Conservation (phyloP, 768 basidiomycete genomes). For the Cystobasidium ongulense region DNA sequence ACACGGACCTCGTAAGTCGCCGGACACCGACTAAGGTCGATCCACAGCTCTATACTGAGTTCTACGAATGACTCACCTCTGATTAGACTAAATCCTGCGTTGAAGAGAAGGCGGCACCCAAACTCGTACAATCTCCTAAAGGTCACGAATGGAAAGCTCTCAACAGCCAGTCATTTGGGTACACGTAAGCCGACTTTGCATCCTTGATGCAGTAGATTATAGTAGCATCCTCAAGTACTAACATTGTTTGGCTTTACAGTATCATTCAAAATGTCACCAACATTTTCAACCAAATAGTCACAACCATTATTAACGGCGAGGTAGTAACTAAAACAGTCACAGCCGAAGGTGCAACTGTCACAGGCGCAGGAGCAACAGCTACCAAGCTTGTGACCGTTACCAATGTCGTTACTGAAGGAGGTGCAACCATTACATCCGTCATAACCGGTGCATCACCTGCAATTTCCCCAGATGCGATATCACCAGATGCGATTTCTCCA, state of each 20-base stretch:
- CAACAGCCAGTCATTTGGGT: conserved; percentile 8
- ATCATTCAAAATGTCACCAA: conserved; percentile 31
- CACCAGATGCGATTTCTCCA: neutral
- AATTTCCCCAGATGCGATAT: neutral
- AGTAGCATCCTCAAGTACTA: neutral
- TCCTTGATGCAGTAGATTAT: neutral
- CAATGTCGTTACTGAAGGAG: neutral
- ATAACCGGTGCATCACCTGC: neutral
- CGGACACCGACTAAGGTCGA: no score
- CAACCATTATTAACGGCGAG: conserved; percentile 7
- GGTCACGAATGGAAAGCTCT: conserved; percentile 14
- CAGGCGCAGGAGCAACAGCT: neutral
- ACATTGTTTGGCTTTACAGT: neutral
- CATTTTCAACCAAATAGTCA: conserved; percentile 21
- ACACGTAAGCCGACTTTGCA: neutral
- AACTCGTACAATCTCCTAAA: neutral
- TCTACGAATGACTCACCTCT: neutral
- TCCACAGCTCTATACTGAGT: neutral
- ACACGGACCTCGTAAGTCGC: neutral
- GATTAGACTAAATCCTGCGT: neutral
- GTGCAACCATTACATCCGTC: neutral
- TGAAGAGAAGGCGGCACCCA: neutral
- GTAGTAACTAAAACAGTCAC: neutral
- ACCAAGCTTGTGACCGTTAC: neutral
- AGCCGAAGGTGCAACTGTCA: neutral